These are phyloP conservation scores for Colletotrichum tropicale DNA, from an alignment of 2,329 filamentous ascomycete species.

Conservation along the genomic window DNA sequence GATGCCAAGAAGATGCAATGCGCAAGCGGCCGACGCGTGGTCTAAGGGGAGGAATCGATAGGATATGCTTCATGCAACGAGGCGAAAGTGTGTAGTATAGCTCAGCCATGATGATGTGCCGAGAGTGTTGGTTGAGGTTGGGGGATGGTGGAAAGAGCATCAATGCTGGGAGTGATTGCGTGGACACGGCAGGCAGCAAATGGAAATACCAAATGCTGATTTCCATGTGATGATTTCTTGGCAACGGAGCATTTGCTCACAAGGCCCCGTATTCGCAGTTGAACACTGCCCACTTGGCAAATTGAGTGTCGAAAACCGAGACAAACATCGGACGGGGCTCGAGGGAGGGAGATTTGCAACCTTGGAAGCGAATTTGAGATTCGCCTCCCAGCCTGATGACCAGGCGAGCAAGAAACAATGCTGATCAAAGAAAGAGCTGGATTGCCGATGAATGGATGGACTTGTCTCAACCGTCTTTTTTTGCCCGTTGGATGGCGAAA, in stretches of 20 bases:
- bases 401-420: neutral
- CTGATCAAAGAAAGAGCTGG: neutral
- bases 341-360: neutral
- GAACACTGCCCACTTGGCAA: neutral
- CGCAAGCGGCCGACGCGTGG: neutral
- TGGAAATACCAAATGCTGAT: neutral
- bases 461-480: neutral
- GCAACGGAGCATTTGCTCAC: neutral
- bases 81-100: neutral
- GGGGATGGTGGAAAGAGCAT: neutral
- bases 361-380: neutral
- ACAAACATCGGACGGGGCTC: neutral
- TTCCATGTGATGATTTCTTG: neutral
- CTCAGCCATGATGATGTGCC: neutral
- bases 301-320: neutral
- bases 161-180: neutral
- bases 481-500: neutral
- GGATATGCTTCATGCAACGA: neutral
- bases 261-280: neutral
- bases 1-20: neutral
- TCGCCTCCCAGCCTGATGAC: neutral
- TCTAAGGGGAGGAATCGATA: neutral
- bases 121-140: neutral
- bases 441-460: neutral
- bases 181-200: neutral